Evolutionary conservation across 1,139 yeast species (phyloP), one percentile per base, ranked within the genome.

Genomic region (Candida sp.): DNA sequence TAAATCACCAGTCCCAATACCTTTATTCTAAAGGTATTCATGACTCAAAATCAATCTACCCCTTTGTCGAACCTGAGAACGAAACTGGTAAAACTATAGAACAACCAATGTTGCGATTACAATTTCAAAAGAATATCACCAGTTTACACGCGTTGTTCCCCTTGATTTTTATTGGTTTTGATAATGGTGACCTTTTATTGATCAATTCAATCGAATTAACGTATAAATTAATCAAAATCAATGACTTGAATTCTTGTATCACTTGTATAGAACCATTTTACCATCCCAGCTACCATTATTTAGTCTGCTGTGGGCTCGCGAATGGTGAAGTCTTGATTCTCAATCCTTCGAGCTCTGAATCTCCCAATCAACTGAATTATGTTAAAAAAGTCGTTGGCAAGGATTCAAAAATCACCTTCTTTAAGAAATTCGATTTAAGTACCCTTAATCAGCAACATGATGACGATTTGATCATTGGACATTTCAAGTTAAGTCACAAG

Each of bases 401-500:
- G 25, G 78, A 73, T 48, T 52, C 61, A 5, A 61, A 60, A 47
- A 60, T 62, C 7, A 70, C 76, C 1, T 72, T 64, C 51, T 73
- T 69, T 53, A 69, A 64, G 45, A 66, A 61, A 42, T 68, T 69
- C 46, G 75, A 72, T 47, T 56, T 72, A 44, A 65, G 74, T 47
- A 61, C 68, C 2, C 57, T 62, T 29, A 49, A 45, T 30, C 40
- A 45, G 38, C 34, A 38, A 30, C 21, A 37, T 22, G 42, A 45
- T 19, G 43, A 41, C 42, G 44, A 47, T 30, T 33, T 48, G 39
- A 27, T 46, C 56, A 21, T 84, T 22, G 83, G 85, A 1, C 87
- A 82, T 52, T 79, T 82, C 57, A 82, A 82, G 49, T 55, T 85
- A 11, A 75, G 87, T 22, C 77, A 77, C 48, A 75, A 75, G 45